phyloP scores from a whole-genome alignment of 164 flowering plant species.

The Umbilicus rupestris region DNA sequence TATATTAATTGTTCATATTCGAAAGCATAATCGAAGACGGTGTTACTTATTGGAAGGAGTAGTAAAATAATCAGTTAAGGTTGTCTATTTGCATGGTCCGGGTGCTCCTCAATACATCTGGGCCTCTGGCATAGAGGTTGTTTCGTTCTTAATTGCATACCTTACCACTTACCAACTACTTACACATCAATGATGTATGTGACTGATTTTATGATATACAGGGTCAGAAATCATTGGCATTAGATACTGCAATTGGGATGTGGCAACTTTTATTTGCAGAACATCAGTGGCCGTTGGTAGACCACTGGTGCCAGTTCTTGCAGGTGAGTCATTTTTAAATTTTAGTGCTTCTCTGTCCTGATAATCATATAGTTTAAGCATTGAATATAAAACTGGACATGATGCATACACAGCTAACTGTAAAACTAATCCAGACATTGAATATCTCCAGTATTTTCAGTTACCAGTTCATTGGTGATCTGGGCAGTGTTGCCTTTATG shows the following conservation, averaged over 20 bases:
- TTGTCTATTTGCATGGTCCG: background rate
- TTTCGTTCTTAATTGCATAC: background rate
- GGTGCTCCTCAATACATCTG: background rate
- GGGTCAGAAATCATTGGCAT: conserved; percentile 97
- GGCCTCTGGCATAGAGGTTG: background rate
- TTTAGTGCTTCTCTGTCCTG: no score
- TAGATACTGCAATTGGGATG: conserved; percentile 99
- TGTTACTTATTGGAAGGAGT: background rate
- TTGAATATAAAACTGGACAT: no score
- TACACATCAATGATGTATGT: no score
- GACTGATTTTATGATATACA: conserved; percentile 18
- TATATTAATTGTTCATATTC: background rate
- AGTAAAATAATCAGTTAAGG: background rate
- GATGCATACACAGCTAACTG: no score
- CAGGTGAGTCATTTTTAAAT: conserved; percentile 42
- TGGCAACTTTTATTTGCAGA: conserved; percentile 98
- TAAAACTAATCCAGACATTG: no score
- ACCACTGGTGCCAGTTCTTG: conserved; percentile 96
- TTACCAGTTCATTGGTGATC: no score
- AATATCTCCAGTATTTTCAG: no score
- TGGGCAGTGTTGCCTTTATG: no score
- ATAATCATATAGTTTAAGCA: no score
- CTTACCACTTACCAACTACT: no score
- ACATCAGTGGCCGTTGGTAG: conserved; percentile 89
- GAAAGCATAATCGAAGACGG: background rate